Base-by-base conservation (phyloP, 495 filamentous ascomycete genomes). In the Penicillium cataractarum region DNA sequence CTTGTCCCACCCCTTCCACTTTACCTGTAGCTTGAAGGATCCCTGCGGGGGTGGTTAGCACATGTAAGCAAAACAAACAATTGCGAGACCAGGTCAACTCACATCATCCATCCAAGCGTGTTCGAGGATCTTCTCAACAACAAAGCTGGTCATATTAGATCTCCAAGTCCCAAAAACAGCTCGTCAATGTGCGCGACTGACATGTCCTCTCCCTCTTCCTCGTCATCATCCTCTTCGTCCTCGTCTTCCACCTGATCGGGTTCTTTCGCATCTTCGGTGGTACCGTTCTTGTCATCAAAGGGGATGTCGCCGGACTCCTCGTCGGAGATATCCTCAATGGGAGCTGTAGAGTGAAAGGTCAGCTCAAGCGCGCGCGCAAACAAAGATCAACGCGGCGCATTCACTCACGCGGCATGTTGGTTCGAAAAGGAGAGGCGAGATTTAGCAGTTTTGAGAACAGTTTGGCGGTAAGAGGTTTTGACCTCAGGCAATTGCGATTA, bases 1-100 rank as follows among this genome's bases (percentile, higher is more conserved):
- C 19, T 84, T 75, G 0, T 84, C 80, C 60, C 87, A 90, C 0
- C 86, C 87, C 56, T 83, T 77, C 87, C 87, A 90, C 66, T 89
- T 89, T 51, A 89, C 84, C 10, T 82, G 62, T 19, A 87, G 81
- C 27, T 78, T 58, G 33, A 84, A 62, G 0, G 59, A 66, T 31
- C 77, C 77, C 80, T 85, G 32, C 48, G 27, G n/a, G 65, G 65
- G 51, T 3, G 21, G 44, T 70, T 51, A 76, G 66, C 58, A 13
- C 26, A 40, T 42, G n/a, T 21, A n/a, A n/a, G 26, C 22, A 17
- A 37, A 32, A 40, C 4, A 33, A 31, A 21, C n/a, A 21, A 51
- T 31, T 35, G 22, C 27, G 19, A 48, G 19, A 52, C 44, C 12
- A 44, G 24, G 35, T 26, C 33, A 37, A 65, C 73, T 51, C 60